Evolutionary conservation across 768 basidiomycete species (phyloP), one percentile per base, ranked within the genome.

Genomic region (Clitopilus passeckerianus): DNA sequence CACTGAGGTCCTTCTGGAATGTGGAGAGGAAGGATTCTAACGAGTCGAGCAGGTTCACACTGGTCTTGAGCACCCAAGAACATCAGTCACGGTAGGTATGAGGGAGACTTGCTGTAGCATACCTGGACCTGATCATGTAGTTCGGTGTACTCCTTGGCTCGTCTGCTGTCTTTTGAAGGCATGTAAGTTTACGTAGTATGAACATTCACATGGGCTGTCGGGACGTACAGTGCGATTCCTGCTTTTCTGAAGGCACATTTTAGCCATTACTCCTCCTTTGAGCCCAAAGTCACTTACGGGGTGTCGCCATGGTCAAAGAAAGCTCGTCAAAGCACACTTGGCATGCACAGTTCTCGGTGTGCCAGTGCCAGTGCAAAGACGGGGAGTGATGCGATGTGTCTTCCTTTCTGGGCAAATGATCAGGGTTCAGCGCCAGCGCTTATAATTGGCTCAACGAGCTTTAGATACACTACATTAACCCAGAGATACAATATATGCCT

Each of bases 121-220:
- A 93, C 94, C 77, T 93, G 82, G 57, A 96, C 91, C 77, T 96
- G 92, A 62, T 92, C 86, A 73, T 95, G 92, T n/a, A 96, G 83
- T 53, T 93, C 90, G 22, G 92, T 78, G 66, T 90, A 95, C 63
- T 95, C 91, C 57, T 74, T 78, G 1, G 76, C 79, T 62, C 74
- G 69, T 46, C 67, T 71, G 59, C 74, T 72, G 67, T 78, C 79
- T 66, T 44, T 30, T n/a, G 34, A 30, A 20, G 57, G 35, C 58
- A 30, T 53, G 54, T 24, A 53, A 53, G 37, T 18, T 2, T 30
- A 30, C 27, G 27, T 30, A 30, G 27, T 30, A 3, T 57, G 34
- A 34, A n/a, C 53, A 12, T 54, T 5, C 15, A 50, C n/a, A 50
- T 22, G 2, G n/a, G 46, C 2, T 5, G 46, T 15, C 37, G 10